Percentiles rank a stretch among this genome's conserved stretches.
These are phyloP conservation scores for Celoporthe dispersa DNA, from an alignment of 2,329 filamentous ascomycete species.

Conservation along the genomic window DNA sequence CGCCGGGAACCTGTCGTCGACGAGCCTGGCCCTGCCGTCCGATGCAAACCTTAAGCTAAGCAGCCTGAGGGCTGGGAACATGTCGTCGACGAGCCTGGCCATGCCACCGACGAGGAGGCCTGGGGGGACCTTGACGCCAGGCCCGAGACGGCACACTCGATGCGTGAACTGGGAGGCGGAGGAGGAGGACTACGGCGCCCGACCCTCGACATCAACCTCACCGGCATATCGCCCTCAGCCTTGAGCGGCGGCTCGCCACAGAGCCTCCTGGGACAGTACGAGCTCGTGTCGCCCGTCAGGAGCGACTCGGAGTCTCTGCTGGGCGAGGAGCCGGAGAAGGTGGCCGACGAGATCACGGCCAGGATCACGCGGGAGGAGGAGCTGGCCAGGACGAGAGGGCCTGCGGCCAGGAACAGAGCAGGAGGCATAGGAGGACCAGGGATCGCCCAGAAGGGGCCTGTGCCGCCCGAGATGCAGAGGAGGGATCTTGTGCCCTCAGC, in stretches of 20 bases:
- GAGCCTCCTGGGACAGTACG: conserved; percentile 47
- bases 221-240: conserved; percentile 35
- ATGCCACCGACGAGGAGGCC: conserved; percentile 24
- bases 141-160: conserved; percentile 43
- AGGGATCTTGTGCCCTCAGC: conserved; percentile 11
- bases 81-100: conserved; percentile 35
- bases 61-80: conserved; percentile 42
- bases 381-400: conserved; percentile 28
- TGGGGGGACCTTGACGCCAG: conserved; percentile 34
- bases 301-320: conserved; percentile 37
- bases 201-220: conserved; percentile 51
- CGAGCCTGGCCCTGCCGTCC: conserved; percentile 38
- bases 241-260: conserved; percentile 37
- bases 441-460: not conserved
- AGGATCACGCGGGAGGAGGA: conserved; percentile 34
- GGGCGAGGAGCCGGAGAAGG: conserved; percentile 38
- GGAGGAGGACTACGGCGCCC: conserved; percentile 31
- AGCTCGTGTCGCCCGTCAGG: conserved; percentile 38
- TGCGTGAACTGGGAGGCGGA: conserved; percentile 38
- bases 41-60: conserved; percentile 42
- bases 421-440: not conserved
- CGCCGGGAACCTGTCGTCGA: conserved; percentile 42
- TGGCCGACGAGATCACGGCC: conserved; percentile 35
- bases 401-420: conserved; percentile 4
- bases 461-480: conserved; percentile 19